Evolutionary conservation across 441 rosid species (phyloP).

Genomic region (Pelargonium fulgidum): DNA sequence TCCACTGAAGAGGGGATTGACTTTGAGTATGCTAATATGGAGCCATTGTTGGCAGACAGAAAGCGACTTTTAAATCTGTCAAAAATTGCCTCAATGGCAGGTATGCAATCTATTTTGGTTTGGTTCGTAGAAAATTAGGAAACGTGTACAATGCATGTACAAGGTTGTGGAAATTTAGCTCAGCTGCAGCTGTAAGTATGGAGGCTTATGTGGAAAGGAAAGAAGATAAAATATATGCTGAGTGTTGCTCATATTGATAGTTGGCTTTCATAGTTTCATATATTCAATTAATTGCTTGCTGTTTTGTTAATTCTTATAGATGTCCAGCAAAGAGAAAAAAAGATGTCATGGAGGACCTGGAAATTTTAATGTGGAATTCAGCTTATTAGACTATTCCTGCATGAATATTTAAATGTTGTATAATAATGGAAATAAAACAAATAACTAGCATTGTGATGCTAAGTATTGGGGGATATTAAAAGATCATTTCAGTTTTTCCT

Average conservation of each 20-base stretch:
- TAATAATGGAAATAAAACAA: neutral
- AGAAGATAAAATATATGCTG: neutral
- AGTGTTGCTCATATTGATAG: neutral
- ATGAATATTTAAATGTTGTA: no score
- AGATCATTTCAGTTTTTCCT: neutral
- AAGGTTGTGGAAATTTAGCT: neutral
- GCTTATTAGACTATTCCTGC: neutral
- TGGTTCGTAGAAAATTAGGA: neutral
- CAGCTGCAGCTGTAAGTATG: neutral
- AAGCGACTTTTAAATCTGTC: conserved; percentile 75
- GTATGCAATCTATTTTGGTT: conserved; percentile 22
- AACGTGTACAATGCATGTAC: neutral
- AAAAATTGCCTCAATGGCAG: conserved; percentile 80
- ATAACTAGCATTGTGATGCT: neutral
- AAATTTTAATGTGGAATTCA: neutral
- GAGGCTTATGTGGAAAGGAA: neutral
- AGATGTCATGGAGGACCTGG: neutral
- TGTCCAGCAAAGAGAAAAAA: neutral
- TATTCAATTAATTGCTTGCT: neutral
- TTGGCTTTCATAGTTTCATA: neutral
- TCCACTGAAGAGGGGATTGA: conserved; percentile 39
- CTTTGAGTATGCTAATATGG: conserved; percentile 24
- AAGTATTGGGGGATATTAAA: neutral
- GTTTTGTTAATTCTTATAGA: neutral
- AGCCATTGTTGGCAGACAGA: conserved; percentile 57